Conservation (phyloP, 805 yeast species). For the Ogataea saltuana region DNA sequence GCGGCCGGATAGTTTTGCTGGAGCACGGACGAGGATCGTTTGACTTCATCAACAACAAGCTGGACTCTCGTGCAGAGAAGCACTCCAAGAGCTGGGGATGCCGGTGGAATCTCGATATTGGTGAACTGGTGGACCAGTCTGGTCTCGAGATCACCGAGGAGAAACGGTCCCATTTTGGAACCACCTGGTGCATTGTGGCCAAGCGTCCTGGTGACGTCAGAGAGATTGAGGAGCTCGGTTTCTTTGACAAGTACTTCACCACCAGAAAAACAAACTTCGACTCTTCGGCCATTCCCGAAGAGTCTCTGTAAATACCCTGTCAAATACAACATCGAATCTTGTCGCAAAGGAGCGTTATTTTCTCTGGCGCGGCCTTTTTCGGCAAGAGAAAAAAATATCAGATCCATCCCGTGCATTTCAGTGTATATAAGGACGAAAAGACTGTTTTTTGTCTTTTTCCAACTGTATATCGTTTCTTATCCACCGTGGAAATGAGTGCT, state of each 20-base stretch:
- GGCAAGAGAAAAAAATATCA: too few species aligned
- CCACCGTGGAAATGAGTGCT: too few species aligned
- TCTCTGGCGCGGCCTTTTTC: constrained; percentile 3
- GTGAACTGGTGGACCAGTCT: constrained; percentile 77
- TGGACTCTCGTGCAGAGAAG: constrained; percentile 80
- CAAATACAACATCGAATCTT: too few species aligned
- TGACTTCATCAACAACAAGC: constrained; percentile 71
- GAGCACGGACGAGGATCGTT: constrained; percentile 93
- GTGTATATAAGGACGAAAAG: too few species aligned
- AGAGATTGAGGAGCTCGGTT: constrained; percentile 47
- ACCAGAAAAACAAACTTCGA: constrained; percentile 34
- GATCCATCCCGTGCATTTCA: too few species aligned
- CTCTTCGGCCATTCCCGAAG: constrained; percentile 24
- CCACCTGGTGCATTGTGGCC: constrained; percentile 84
- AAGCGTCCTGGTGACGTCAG: constrained; percentile 69
- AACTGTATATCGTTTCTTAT: neutral
- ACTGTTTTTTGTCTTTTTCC: neutral
- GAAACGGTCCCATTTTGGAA: constrained; percentile 82
- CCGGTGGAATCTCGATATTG: constrained; percentile 94
- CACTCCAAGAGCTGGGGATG: constrained; percentile 95
- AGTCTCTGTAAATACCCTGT: neutral
- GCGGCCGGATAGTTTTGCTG: constrained; percentile 81
- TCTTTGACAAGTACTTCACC: constrained; percentile 50
- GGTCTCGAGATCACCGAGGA: constrained; percentile 83
- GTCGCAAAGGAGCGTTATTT: too few species aligned